Base-by-base conservation (phyloP, 1,284 basidiomycete genomes). In the Naganishia cerealis region DNA sequence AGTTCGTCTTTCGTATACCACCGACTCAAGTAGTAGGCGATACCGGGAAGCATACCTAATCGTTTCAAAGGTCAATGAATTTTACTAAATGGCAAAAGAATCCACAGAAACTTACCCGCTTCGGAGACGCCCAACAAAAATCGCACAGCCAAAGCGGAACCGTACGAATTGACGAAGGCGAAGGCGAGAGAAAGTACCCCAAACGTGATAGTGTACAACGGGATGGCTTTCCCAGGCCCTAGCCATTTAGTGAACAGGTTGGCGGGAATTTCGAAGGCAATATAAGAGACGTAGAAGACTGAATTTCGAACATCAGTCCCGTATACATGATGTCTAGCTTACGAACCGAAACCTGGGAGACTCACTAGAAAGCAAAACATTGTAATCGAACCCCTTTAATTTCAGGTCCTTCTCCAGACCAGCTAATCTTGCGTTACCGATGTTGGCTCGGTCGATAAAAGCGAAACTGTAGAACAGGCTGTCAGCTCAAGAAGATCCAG, bases 101-200 rank as follows among this genome's bases (percentile, higher is more conserved):
- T 21, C 10, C 24, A 59, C 12, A 1, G 8, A 18, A 10, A 38
- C 50, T 26, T 29, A 40, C 68, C 65, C 21, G 55, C 76, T 69
- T 81, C 80, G 0, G 76, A 75, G 1, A 78, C 58, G 18, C 79
- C 78, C 18, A 79, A 72, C 13, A 77, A 55, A 70, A 79, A 77
- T 0, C 78, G 74, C 0, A 79, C 75, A 1, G 73, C 76, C 38
- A 57, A 62, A 10, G 50, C 68, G 9, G 65, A 8, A 5, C 52
- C 68, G 21, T 56, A 36, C n/a, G 57, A 66, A 18, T 24, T 54
- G 9, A 69, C 57, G 39, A 69, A 69, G 8, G 57, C 68, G 26
- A 56, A 66, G 40, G 62, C 48, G 29, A 69, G 61, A 16, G 68
- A 66, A 18, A 69, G 38, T 6, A 66, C 39, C 0, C 68, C 68